A percentile compares a stretch with the other conserved stretches of the same genome.
phyloP scores from a whole-genome alignment of 805 yeast species.

The Saturnispora halmiae region DNA sequence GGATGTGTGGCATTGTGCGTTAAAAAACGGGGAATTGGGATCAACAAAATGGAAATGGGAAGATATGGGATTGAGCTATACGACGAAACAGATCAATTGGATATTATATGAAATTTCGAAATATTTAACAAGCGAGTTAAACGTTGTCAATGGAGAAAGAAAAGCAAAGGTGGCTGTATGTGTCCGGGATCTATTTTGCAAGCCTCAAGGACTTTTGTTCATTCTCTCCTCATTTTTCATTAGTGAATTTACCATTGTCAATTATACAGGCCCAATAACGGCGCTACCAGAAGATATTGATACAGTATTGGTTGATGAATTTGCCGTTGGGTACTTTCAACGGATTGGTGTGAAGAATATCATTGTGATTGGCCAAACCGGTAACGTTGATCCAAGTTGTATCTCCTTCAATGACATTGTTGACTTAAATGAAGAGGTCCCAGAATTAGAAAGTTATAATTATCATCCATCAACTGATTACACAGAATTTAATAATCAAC shows the following conservation, averaged over 20 bases:
- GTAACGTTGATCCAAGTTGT: too few species aligned
- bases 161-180: constrained; percentile 6
- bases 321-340: constrained; percentile 9
- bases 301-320: constrained; percentile 20
- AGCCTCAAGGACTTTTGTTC: constrained; percentile 18
- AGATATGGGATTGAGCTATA: not conserved
- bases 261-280: constrained; percentile 38
- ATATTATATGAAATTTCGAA: constrained; percentile 1
- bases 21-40: constrained; percentile 17
- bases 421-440: not conserved
- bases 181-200: constrained; percentile 14
- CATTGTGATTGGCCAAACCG: constrained; percentile 22
- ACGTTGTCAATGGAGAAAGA: not conserved
- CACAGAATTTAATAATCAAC: constrained; percentile 21
- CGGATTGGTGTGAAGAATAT: constrained; percentile 19
- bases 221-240: constrained; percentile 27
- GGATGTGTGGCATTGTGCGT: constrained; percentile 60
- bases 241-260: constrained; percentile 30
- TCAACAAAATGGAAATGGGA: not conserved
- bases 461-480: constrained; percentile 21
- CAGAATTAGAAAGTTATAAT: constrained; percentile 1
- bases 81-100: constrained; percentile 9
- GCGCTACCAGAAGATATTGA: constrained; percentile 31
- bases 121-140: constrained; percentile 9
- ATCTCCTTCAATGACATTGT: constrained; percentile 5